These are phyloP conservation scores for Tolypocladium amazonense DNA, from an alignment of 2,329 filamentous ascomycete genomes.

Conservation along the genomic window DNA sequence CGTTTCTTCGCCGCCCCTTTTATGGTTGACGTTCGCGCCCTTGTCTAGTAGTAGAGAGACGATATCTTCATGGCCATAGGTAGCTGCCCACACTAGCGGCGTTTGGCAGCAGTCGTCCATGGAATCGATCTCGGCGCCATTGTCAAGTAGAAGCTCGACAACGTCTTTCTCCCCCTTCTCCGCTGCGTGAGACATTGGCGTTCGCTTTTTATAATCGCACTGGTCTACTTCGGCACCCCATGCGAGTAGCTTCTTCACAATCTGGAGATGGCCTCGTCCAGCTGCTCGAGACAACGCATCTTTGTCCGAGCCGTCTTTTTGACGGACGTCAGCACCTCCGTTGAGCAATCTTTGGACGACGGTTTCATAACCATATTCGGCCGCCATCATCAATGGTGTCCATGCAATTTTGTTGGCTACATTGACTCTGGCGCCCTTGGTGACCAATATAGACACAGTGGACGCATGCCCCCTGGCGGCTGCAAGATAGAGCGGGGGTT, in stretches of 20 bases:
- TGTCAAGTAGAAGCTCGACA: background rate
- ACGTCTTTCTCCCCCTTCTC: background rate
- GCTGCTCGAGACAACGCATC: background rate
- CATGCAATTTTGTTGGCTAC: background rate
- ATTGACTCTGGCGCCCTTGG: background rate
- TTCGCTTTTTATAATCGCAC: background rate
- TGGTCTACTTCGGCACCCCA: background rate
- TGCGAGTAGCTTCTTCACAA: background rate
- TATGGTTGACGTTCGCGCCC: background rate
- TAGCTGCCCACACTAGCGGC: background rate
- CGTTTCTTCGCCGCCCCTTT: background rate
- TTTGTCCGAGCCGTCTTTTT: accelerated
- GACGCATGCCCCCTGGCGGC: background rate
- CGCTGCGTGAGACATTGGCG: background rate
- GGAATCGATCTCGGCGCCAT: background rate
- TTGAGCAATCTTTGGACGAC: background rate
- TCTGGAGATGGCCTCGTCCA: background rate
- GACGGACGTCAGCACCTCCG: background rate
- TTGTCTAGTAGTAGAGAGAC: background rate
- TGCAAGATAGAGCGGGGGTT: background rate
- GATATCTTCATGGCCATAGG: background rate
- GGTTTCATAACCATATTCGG: background rate
- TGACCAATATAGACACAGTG: background rate
- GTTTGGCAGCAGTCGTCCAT: background rate
- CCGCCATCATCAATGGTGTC: background rate